Conservation (phyloP, 2,329 filamentous ascomycete genomes). For the Clonostachys rhizophaga region DNA sequence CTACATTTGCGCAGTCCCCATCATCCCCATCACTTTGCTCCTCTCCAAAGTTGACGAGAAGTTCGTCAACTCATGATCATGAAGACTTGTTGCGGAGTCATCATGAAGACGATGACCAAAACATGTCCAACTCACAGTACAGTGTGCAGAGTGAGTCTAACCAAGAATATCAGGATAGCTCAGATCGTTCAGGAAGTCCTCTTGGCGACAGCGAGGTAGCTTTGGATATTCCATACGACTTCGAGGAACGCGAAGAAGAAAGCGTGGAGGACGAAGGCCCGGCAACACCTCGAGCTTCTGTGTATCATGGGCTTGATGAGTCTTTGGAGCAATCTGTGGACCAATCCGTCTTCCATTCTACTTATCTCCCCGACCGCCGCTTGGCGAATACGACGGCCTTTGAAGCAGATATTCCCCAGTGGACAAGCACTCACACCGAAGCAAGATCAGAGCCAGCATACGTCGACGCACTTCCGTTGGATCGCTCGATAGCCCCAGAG, state of each 20-base stretch:
- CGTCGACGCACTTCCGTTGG: not conserved
- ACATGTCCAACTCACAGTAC: not conserved
- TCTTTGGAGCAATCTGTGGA: conserved; percentile 9
- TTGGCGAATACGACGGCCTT: not conserved
- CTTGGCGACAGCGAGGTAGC: conserved; percentile 49
- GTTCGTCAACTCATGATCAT: conserved; percentile 23
- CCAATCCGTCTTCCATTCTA: conserved; percentile 21
- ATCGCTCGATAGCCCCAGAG: not conserved
- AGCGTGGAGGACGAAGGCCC: conserved; percentile 28
- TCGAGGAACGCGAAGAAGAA: conserved; percentile 25
- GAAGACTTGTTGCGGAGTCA: conserved; percentile 3
- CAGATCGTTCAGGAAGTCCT: conserved; percentile 1
- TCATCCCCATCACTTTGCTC: conserved; percentile 37
- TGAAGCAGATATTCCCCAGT: not conserved
- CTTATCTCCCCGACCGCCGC: conserved; percentile 2
- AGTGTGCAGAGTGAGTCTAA: not conserved
- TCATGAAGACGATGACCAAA: not conserved
- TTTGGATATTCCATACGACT: conserved; percentile 51
- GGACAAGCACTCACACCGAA: not conserved
- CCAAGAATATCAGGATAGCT: conserved; percentile 7
- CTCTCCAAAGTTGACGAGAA: conserved; percentile 44
- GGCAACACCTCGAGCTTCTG: conserved; percentile 50
- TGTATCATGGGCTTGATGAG: conserved; percentile 29
- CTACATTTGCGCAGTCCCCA: conserved; percentile 51
- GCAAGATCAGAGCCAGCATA: not conserved